Evolutionary conservation across 768 basidiomycete genomes (phyloP).

Genomic region (Mycena leptocephala): DNA sequence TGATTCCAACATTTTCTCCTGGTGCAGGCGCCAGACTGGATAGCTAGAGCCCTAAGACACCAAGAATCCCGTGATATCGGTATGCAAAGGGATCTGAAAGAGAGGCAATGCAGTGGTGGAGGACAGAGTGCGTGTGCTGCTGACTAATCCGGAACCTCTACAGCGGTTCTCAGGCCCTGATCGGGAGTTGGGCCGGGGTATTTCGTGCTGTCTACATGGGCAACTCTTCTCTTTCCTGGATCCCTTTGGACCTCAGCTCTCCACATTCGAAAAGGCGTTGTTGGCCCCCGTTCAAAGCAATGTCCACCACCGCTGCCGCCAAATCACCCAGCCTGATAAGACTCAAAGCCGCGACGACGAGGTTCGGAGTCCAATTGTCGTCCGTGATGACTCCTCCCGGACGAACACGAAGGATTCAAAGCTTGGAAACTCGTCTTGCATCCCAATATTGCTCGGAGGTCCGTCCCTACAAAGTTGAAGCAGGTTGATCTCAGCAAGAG

Average conservation of each 20-base stretch:
- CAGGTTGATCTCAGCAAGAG: conserved; percentile 1
- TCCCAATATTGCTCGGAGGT: conserved; percentile 8
- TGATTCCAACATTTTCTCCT: too few relatives aligned
- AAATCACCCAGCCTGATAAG: conserved; percentile 1
- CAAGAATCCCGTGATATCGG: too few relatives aligned
- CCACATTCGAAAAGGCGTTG: conserved; percentile 7
- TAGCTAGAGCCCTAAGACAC: too few relatives aligned
- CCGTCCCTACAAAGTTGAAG: conserved; percentile 7
- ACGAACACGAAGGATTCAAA: conserved; percentile 1
- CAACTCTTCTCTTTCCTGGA: neutral
- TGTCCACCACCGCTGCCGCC: conserved; percentile 6
- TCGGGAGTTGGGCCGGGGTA: too few relatives aligned
- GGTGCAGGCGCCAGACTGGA: too few relatives aligned
- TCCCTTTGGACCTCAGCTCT: conserved; percentile 5
- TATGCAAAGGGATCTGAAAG: too few relatives aligned
- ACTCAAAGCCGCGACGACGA: conserved; percentile 3
- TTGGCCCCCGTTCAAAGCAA: conserved; percentile 3
- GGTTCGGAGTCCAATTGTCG: neutral
- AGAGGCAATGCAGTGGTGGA: too few relatives aligned
- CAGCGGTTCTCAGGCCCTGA: too few relatives aligned
- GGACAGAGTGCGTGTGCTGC: too few relatives aligned
- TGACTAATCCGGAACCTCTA: too few relatives aligned
- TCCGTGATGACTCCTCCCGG: conserved; percentile 1
- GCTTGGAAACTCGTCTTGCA: neutral
- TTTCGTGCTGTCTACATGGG: too few relatives aligned